Evolutionary conservation across 1,139 yeast genomes (phyloP).

Genomic region (Geotrichum australiense): DNA sequence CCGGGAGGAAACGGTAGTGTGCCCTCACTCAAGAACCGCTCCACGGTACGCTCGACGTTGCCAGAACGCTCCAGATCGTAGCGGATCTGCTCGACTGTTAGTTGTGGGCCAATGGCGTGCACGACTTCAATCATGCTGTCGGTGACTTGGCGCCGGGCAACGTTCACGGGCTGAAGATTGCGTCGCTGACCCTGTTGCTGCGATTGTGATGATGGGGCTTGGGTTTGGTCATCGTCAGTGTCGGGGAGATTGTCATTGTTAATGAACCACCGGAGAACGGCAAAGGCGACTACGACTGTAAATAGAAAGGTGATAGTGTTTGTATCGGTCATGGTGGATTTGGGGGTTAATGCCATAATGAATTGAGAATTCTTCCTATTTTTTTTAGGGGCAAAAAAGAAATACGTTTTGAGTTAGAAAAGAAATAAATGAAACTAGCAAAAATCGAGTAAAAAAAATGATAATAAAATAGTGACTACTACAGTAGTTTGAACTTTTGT

Average conservation of each 20-base stretch:
- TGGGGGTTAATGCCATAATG: no score
- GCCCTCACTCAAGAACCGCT: slow-evolving; percentile 58
- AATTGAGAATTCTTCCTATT: no score
- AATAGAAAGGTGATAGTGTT: slow-evolving; percentile 48
- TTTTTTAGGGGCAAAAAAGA: slow-evolving; percentile 4
- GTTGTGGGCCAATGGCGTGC: slow-evolving; percentile 70
- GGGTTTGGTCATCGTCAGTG: slow-evolving; percentile 9
- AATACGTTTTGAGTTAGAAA: not conserved
- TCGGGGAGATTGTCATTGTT: slow-evolving; percentile 30
- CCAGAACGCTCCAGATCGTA: slow-evolving; percentile 51
- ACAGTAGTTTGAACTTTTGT: no score
- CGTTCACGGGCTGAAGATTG: slow-evolving; percentile 10
- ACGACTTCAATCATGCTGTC: slow-evolving; percentile 81
- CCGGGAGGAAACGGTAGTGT: slow-evolving; percentile 64
- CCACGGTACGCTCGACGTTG: slow-evolving; percentile 73
- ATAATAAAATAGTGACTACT: not conserved
- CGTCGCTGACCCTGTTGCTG: slow-evolving; percentile 8
- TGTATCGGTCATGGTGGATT: slow-evolving; percentile 35
- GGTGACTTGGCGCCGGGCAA: slow-evolving; percentile 50
- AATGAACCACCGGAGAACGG: slow-evolving; percentile 56
- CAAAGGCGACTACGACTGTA: slow-evolving; percentile 45
- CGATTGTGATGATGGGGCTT: not conserved
- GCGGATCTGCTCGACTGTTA: slow-evolving; percentile 61
- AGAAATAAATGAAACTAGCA: not conserved
- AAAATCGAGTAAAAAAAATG: not conserved